Conservation (phyloP, 805 yeast species). For the Zygoascus biomembranicola region DNA sequence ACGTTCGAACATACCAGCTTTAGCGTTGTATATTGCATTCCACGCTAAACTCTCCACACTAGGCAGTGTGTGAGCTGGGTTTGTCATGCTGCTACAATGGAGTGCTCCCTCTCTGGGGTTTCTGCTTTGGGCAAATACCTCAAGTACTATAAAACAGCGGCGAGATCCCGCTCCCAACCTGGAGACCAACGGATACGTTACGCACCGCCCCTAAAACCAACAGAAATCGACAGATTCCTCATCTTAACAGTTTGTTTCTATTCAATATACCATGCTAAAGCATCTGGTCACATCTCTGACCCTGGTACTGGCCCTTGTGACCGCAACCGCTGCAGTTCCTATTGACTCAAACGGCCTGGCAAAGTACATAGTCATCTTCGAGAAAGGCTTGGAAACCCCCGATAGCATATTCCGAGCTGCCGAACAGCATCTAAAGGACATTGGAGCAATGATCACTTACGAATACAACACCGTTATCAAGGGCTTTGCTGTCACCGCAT, state of each 20-base stretch:
- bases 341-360: constrained; percentile 21
- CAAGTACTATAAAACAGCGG: background rate
- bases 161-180: background rate
- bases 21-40: no score
- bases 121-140: background rate
- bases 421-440: constrained; percentile 27
- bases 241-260: background rate
- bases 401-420: constrained; percentile 28
- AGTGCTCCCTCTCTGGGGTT: no score
- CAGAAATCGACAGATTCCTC: no score
- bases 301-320: constrained; percentile 21
- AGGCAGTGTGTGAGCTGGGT: no score
- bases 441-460: constrained; percentile 41
- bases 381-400: constrained; percentile 26
- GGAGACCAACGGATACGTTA: no score
- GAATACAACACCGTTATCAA: constrained; percentile 40
- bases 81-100: no score
- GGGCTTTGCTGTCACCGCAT: constrained; percentile 40
- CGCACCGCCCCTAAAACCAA: no score
- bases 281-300: background rate
- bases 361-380: constrained; percentile 24
- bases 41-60: no score
- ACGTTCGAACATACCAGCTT: no score
- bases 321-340: constrained; percentile 33
- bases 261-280: background rate